Evolutionary conservation across 495 filamentous ascomycete genomes (phyloP), one percentile per base, ranked within the genome.

Genomic region (Daldinia caldariorum): DNA sequence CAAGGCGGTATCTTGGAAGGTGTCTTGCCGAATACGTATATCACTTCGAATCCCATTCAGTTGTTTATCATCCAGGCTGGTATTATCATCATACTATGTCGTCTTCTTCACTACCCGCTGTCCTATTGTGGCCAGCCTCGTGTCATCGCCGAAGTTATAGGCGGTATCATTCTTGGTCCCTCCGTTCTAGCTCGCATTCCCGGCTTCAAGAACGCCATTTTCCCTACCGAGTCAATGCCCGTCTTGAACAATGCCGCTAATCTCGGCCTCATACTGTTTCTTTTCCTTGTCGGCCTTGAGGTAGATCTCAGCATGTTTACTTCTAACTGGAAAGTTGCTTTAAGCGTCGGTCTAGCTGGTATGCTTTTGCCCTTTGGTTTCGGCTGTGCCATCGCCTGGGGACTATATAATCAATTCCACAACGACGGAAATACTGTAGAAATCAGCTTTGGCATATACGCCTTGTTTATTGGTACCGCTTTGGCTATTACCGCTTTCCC

Each of bases 401-500:
- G 95, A 10, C 80, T 99, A 12, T 97, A 94, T 71, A 76, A 95
- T 61, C 76, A 93, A 51, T 97, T 97, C 72, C 83, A 83, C 29
- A 71, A 86, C 66, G 92, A 95, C 31, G 70, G 82, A 0, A 87
- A 82, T 14, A 86, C 84, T 0, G 84, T 87, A 4, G 83, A 83
- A 1, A 91, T 97, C 50, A 79, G 78, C 37, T 97, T 97, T 73
- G 92, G 91, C 8, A 88, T 92, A 14, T 99, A 91, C 74, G 88
- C 93, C 75, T 87, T 99, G 31, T 99, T 99, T 77, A 91, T 99
- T 70, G 95, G 93, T 75, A 92, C 97, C 45, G 95, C 95, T 3
- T 89, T 99, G 82, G 90, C 93, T 9, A 99, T 99, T 76, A 99
- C 95, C 5, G 95, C 94, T 34, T 99, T 99, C 74, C 94, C 94